Base-by-base conservation (phyloP, 192 early-diverging fungal genomes). In the Dimargaris xerosporica region DNA sequence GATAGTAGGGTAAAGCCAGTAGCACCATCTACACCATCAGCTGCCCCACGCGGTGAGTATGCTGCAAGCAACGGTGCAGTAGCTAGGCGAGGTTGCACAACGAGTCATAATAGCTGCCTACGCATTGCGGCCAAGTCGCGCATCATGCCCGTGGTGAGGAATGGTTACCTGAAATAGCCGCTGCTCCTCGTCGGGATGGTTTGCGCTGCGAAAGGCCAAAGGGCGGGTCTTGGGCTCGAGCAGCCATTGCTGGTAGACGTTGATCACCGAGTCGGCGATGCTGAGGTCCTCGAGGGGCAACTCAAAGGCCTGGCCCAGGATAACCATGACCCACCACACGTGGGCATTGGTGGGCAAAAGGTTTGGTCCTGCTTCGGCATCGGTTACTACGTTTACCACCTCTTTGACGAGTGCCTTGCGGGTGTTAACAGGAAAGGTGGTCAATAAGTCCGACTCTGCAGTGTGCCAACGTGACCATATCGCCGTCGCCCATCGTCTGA, bases 271-370 rank as follows among this genome's bases (percentile, higher is more conserved):
- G 48, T 76, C 65, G 5, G 88, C 86, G 44, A 87, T 85, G 7
- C 65, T 62, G 53, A 85, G 69, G 52, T 92, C 85, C 45, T 92
- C 86, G 34, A 89, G 71, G 3, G 90, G 88, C 42, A 92, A 71
- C 30, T 73, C 68, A 54, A 92, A 87, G 12, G 88, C 90, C 67
- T 88, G 86, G 0, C 87, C 90, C n/a, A 92, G 67, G 13, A 90
- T 79, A 64, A 88, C 88, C 88, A 92, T 90, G 42, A 80, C 78
- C 87, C 87, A 92, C 43, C 75, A 71, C 21, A 92, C 89, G 68
- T 92, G 90, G 15, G 16, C 16, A 19, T 23, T n/a, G n/a, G 58
- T 60, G 41, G 58, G 58, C 26, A 60, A n/a, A 11, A 43, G 19
- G 0, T 16, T 9, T 21, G 16, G 34, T 17, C 39, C n/a, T 9